phyloP scores from a whole-genome alignment of 768 basidiomycete species.

The Infundibulicybe gibba region DNA sequence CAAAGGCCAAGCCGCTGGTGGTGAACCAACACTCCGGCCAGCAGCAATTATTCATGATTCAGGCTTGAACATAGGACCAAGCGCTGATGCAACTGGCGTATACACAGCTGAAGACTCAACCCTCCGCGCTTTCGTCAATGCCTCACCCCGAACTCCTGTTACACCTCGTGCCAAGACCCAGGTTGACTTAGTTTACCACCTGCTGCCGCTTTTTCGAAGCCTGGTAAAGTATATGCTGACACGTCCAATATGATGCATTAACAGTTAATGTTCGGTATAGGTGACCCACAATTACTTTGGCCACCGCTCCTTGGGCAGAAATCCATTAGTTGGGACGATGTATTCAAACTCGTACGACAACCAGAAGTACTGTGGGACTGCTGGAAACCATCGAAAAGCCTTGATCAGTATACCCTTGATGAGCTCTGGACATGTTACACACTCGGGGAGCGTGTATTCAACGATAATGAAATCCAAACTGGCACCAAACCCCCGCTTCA shows the following conservation, averaged over 20 bases:
- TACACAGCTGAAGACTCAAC: constrained; percentile 1
- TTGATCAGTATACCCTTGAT: constrained; percentile 13
- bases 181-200: constrained; percentile 20
- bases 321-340: constrained; percentile 15
- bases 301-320: constrained; percentile 17
- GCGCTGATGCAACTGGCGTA: not conserved
- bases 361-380: constrained; percentile 18
- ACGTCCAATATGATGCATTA: not conserved
- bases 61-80: not conserved
- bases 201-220: constrained; percentile 10
- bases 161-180: constrained; percentile 4
- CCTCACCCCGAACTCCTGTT: not conserved
- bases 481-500: constrained; percentile 21
- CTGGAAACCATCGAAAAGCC: constrained; percentile 18
- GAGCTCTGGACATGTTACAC: constrained; percentile 15
- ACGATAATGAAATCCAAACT: constrained; percentile 11
- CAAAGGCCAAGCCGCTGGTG: not conserved
- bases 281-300: constrained; percentile 5
- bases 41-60: not conserved
- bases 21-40: not conserved
- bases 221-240: constrained; percentile 1
- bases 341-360: constrained; percentile 16
- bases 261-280: constrained; percentile 1
- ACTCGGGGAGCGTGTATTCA: constrained; percentile 13
- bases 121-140: constrained; percentile 5